Base-by-base conservation (phyloP, 2,329 filamentous ascomycete species). In the Fonsecaea erecta region DNA sequence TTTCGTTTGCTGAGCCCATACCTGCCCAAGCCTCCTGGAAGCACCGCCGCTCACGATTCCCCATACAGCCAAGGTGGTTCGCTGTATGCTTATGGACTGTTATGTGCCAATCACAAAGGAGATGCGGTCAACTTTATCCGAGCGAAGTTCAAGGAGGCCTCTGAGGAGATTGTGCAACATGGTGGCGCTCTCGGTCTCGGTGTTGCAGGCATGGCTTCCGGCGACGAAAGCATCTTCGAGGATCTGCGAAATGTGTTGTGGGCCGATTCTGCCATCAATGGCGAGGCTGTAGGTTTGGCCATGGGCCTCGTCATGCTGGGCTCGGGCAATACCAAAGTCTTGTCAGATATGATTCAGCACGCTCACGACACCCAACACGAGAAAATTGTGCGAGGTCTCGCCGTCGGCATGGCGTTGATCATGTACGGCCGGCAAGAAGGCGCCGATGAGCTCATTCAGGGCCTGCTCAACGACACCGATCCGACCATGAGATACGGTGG, bases 231-330 rank as follows among this genome's bases (percentile, higher is more conserved):
- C 46, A 92, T 98, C 59, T 97, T 97, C 73, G 92, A 97, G 62
- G 93, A 92, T 71, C 89, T 99, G 65, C 94, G 92, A 77, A 88
- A 85, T 21, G 91, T 97, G 32, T 84, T 99, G 1, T 97, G 94
- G 79, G 89, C 91, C 5, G 95, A 99, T 77, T 98, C 93, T 6
- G 95, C 95, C 5, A 88, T 99, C 73, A 98, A 97, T 70, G 95
- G 95, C 74, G 95, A 99, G 80, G 95, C 95, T 52, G 93, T 98
- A 54, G 95, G 95, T 73, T 85, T 99, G 64, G 86, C 94, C 12
- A 98, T 99, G 92, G 95, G 95, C 78, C 85, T 99, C 53, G 93
- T 99, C 77, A 99, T 98, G 95, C 83, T 99, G 62, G 95, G 95
- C 62, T 97, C 94, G n/a, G 95, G 94, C 67, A 97, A 97, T 76